Evolutionary conservation across 2,329 filamentous ascomycete genomes (phyloP).

Genomic region (Aspergillus piperis): DNA sequence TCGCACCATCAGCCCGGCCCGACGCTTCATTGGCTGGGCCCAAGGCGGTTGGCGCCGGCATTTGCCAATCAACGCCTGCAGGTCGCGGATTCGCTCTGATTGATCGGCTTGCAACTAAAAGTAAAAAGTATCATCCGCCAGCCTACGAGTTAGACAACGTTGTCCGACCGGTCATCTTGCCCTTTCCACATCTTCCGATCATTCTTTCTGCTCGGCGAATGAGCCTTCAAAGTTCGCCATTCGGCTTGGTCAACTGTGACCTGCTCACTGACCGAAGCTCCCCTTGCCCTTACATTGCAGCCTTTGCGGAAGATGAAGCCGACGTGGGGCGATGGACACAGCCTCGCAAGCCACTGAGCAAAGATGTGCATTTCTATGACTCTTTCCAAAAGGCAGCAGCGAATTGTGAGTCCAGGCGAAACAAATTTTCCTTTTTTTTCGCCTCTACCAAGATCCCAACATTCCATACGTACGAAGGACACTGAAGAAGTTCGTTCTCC

Average conservation of each 20-base stretch:
- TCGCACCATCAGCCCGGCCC: constrained; percentile 8
- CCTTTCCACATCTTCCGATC: neutral
- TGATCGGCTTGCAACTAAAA: neutral
- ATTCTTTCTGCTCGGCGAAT: neutral
- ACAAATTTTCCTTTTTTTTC: neutral
- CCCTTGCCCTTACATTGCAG: neutral
- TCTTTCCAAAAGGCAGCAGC: neutral
- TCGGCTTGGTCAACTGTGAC: neutral
- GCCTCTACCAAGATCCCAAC: neutral
- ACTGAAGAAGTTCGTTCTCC: neutral
- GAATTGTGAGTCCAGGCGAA: neutral
- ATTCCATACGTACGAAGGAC: neutral
- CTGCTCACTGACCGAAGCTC: neutral
- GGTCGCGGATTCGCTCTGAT: neutral
- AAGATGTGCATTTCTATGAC: neutral
- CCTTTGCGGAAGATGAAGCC: neutral
- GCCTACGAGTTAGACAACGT: neutral
- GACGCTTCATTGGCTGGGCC: neutral
- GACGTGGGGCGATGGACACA: neutral
- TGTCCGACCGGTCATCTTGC: neutral
- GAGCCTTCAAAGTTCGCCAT: neutral
- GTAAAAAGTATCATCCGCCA: too few relatives aligned
- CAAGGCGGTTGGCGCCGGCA: constrained; percentile 4
- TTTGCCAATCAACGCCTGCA: constrained; percentile 6
- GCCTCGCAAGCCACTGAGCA: neutral